Base-by-base conservation (phyloP, 1,139 yeast species). In the Geotrichum bryndzae region DNA sequence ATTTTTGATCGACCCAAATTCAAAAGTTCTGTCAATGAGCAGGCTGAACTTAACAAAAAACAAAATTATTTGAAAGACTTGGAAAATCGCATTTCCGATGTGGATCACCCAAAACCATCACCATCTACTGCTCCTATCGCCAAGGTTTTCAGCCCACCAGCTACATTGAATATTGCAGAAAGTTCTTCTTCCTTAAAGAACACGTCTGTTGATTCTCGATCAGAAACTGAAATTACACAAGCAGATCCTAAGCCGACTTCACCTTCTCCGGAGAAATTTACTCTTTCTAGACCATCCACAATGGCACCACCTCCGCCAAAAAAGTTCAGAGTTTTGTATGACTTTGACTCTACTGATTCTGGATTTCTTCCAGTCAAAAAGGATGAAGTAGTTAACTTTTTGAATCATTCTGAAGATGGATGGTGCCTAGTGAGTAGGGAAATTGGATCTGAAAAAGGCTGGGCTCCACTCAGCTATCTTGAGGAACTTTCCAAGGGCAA, bases 341-440 rank as follows among this genome's bases (percentile, higher is more conserved):
- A 90, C 68, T 94, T 89, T 74, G 87, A 86, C 45, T 97, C 97
- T 15, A 82, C 91, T 1, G 95, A 94, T 8, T 83, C 90, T 4
- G 86, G 95, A 1, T 90, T 85, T 68, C 80, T 91, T 64, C 90
- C 97, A 11, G 80, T 92, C 59, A 76, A 80, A n/a, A 88, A 86
- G 68, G 96, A 88, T 65, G 88, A 88, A 56, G 77, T 90, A 52
- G 85, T 92, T 53, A 84, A 85, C 65, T 84, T 91, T 52, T 79
- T 86, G 7, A 84, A 81, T 69, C 82, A 85, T 65, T 82, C 83
- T 46, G 90, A 90, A 69, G 82, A 84, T 69, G 97, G 96, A 1
- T 91, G 98, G 97, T 92, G 96, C 67, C 79, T 92, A 65, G 97
- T 90, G 5, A 88, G 88, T 72, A 79, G 84, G 25, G 74, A 87